phyloP scores from a whole-genome alignment of 768 basidiomycete genomes.

The Lanmaoa pseudosensibilis region DNA sequence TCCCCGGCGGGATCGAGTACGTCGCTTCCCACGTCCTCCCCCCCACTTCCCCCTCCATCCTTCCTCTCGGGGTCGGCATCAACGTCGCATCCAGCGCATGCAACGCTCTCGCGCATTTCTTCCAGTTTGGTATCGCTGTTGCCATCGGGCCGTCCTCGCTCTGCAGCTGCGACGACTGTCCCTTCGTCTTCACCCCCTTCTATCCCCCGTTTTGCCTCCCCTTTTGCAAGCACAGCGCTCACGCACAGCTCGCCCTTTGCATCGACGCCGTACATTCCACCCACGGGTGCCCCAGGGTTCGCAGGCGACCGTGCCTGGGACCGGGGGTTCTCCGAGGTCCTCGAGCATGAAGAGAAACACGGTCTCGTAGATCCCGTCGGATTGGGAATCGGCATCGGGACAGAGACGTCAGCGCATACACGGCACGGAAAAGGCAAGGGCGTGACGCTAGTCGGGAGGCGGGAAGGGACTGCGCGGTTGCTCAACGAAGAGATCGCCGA shows the following conservation, averaged over 20 bases:
- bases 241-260: slow-evolving; percentile 56
- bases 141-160: slow-evolving; percentile 25
- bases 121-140: slow-evolving; percentile 54
- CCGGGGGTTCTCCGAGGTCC: slow-evolving; percentile 54
- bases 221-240: slow-evolving; percentile 16
- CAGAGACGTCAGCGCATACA: slow-evolving; percentile 24
- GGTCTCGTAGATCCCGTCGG: slow-evolving; percentile 40
- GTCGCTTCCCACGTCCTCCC: slow-evolving; percentile 11
- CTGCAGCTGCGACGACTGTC: background rate
- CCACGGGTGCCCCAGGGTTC: slow-evolving; percentile 78
- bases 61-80: background rate
- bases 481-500: slow-evolving; percentile 56
- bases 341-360: slow-evolving; percentile 41
- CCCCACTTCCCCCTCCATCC: background rate
- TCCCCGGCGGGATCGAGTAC: slow-evolving; percentile 17
- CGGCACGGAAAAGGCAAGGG: slow-evolving; percentile 38
- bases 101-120: slow-evolving; percentile 46
- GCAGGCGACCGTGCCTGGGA: slow-evolving; percentile 68
- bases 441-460: slow-evolving; percentile 55
- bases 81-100: slow-evolving; percentile 25
- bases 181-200: slow-evolving; percentile 9
- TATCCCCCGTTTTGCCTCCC: slow-evolving; percentile 15
- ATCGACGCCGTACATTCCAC: slow-evolving; percentile 43
- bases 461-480: slow-evolving; percentile 52
- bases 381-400: slow-evolving; percentile 43